Percentiles rank a stretch among this genome's conserved stretches.
Evolutionary conservation across 2,329 filamentous ascomycete genomes (phyloP).

Genomic region (Didymella keratinophila): DNA sequence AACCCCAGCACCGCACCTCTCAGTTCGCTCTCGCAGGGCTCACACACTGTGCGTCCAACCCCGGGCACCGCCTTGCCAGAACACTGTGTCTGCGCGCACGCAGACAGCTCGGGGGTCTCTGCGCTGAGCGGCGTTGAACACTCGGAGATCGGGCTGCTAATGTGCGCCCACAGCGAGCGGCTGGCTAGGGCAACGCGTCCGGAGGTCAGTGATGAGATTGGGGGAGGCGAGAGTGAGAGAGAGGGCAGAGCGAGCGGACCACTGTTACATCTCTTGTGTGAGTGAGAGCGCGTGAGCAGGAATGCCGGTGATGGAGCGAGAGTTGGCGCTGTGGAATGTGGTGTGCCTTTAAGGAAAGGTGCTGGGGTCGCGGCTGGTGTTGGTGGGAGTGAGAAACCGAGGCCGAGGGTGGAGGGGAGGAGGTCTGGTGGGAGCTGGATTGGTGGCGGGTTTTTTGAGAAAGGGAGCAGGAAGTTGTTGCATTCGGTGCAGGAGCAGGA

Average conservation of each 20-base stretch:
- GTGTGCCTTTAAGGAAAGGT: neutral
- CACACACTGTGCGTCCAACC: conserved; percentile 2
- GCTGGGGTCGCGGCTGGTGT: neutral
- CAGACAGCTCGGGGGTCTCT: conserved; percentile 5
- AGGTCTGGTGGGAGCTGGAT: neutral
- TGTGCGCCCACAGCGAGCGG: neutral
- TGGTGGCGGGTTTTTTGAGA: neutral
- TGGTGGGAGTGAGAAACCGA: neutral
- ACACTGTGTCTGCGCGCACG: neutral
- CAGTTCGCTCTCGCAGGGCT: neutral
- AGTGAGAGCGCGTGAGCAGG: neutral
- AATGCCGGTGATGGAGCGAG: conserved; percentile 1
- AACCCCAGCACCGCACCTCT: neutral
- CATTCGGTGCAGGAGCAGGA: conserved; percentile 27
- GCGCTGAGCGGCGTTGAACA: neutral
- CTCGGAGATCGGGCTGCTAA: conserved; percentile 6
- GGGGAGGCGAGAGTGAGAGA: neutral
- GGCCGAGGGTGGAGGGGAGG: neutral
- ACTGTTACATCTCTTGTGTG: neutral
- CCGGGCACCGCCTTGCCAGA: neutral
- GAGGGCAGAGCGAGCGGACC: neutral
- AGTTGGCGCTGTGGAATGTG: neutral
- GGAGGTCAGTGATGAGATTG: neutral
- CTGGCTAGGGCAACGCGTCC: neutral
- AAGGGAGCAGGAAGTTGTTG: conserved; percentile 22